Percentiles rank a stretch among this genome's conserved stretches.
These are phyloP conservation scores for Huntiella decipiens DNA, from an alignment of 2,329 filamentous ascomycete genomes.

Conservation along the genomic window DNA sequence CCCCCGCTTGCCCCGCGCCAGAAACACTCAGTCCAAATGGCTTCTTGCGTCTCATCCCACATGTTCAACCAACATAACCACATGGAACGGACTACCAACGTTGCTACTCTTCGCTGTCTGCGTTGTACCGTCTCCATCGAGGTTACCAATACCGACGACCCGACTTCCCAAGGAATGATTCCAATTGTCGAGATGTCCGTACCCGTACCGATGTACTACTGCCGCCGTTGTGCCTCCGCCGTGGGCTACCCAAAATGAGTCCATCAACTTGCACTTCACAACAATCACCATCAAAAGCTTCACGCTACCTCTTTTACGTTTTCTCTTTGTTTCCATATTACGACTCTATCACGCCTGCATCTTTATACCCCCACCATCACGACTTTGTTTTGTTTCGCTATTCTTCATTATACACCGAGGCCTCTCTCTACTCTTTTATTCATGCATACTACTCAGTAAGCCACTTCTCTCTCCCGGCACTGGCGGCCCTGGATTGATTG, in stretches of 20 bases:
- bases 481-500: no score
- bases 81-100: constrained; percentile 28
- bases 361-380: constrained; percentile 3
- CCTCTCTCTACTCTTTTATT: no score
- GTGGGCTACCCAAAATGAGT: constrained; percentile 20
- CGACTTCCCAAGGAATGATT: constrained; percentile 40
- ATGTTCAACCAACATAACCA: constrained; percentile 13
- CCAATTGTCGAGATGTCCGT: constrained; percentile 41
- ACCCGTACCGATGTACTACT: constrained; percentile 30
- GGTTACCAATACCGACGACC: constrained; percentile 40
- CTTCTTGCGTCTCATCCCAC: constrained; percentile 3
- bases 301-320: neutral
- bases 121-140: constrained; percentile 41
- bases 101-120: constrained; percentile 43
- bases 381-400: neutral
- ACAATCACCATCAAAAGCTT: neutral
- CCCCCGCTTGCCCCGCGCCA: neutral
- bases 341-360: neutral
- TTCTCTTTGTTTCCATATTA: neutral
- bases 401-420: neutral
- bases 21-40: neutral
- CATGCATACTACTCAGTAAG: no score
- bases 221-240: constrained; percentile 42
- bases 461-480: no score
- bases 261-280: neutral